Conservation (phyloP, 2,329 filamentous ascomycete species). For the Aspergillus candidus region DNA sequence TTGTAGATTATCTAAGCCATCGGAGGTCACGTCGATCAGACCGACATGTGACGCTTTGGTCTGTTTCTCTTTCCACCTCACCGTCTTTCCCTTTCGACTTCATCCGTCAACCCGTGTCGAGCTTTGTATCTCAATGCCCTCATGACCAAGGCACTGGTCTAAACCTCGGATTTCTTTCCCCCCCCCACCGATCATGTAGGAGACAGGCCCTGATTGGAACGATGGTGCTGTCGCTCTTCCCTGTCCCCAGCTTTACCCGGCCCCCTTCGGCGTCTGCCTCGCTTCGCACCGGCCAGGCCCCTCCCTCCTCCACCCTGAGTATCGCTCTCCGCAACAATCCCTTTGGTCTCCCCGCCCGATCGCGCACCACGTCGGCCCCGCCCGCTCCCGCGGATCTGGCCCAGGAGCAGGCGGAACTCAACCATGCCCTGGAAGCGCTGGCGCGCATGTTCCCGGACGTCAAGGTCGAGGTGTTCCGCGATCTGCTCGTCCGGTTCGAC, state of each 20-base stretch:
- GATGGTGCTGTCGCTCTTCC: constrained; percentile 34
- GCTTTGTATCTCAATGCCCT: too few species aligned
- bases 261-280: constrained; percentile 23
- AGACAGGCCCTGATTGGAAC: constrained; percentile 14
- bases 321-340: constrained; percentile 43
- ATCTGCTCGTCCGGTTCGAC: constrained; percentile 42
- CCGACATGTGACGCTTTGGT: too few species aligned
- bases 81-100: too few species aligned
- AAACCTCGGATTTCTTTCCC: background rate
- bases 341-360: constrained; percentile 30
- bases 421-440: constrained; percentile 36
- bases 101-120: too few species aligned
- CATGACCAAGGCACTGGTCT: too few species aligned
- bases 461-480: constrained; percentile 43
- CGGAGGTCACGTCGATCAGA: too few species aligned
- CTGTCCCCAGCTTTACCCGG: constrained; percentile 32
- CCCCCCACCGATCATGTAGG: constrained; percentile 28
- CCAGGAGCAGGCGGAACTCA: constrained; percentile 36
- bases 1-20: too few species aligned
- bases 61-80: too few species aligned
- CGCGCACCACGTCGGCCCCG: constrained; percentile 18
- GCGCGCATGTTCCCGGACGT: constrained; percentile 43
- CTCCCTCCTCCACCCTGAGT: constrained; percentile 32
- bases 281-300: constrained; percentile 19
- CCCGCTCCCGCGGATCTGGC: constrained; percentile 21